Evolutionary conservation across 257 asterid species (phyloP).

Genomic region (Ocimum tenuiflorum): DNA sequence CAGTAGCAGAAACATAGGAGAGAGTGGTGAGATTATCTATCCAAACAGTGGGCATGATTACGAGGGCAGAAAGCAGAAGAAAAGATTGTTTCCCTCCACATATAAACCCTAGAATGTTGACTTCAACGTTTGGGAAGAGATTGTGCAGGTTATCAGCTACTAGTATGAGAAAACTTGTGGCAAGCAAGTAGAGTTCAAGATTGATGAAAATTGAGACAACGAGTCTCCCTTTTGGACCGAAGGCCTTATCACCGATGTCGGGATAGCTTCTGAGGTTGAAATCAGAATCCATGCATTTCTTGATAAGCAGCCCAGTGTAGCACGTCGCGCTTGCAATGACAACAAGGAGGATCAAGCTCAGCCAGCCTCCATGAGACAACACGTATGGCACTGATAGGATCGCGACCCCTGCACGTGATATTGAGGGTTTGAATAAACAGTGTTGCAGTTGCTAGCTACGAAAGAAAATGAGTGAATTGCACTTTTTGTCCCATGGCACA

Average conservation of each 20-base stretch:
- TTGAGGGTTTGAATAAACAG: too few relatives aligned
- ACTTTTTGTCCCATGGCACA: too few relatives aligned
- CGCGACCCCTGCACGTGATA: constrained; percentile 42
- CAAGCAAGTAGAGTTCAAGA: constrained; percentile 56
- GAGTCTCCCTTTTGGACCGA: constrained; percentile 40
- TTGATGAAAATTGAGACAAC: constrained; percentile 40
- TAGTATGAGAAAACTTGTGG: constrained; percentile 59
- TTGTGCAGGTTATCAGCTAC: constrained; percentile 48
- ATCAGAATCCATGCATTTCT: constrained; percentile 51
- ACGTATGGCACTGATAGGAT: constrained; percentile 58
- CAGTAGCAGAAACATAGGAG: constrained; percentile 56
- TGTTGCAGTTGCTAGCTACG: too few relatives aligned
- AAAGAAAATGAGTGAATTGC: too few relatives aligned
- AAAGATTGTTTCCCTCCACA: constrained; percentile 36
- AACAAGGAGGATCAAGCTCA: constrained; percentile 41
- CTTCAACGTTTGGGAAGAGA: constrained; percentile 26
- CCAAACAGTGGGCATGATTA: constrained; percentile 50
- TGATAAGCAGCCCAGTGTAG: constrained; percentile 48
- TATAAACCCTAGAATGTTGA: constrained; percentile 16
- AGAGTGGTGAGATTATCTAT: constrained; percentile 44
- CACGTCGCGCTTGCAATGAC: constrained; percentile 40
- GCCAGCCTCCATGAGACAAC: constrained; percentile 59
- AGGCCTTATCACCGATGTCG: constrained; percentile 48
- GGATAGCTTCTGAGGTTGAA: constrained; percentile 46
- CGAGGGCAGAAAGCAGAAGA: constrained; percentile 29